These are phyloP conservation scores for Handroanthus guayacan DNA, from an alignment of 257 asterid species.

Conservation along the genomic window DNA sequence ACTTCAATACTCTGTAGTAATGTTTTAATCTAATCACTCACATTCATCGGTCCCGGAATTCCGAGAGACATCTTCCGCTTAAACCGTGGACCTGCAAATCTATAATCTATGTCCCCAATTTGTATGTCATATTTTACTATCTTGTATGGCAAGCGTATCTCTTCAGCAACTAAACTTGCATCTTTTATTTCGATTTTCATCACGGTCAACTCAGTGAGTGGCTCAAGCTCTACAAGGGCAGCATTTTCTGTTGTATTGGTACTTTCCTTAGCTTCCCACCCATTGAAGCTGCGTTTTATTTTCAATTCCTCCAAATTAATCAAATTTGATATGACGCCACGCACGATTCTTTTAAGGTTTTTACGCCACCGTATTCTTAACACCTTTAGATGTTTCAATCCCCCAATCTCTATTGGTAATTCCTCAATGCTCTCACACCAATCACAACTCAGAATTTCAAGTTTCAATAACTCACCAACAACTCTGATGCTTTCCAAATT, in stretches of 20 bases:
- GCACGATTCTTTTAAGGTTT: background rate
- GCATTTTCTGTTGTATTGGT: background rate
- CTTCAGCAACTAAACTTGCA: background rate
- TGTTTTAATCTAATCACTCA: background rate
- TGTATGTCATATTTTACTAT: background rate
- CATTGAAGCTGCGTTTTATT: background rate
- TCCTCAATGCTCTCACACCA: background rate
- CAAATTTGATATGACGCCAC: background rate
- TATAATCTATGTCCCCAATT: fast-evolving
- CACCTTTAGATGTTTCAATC: background rate
- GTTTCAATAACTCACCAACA: background rate
- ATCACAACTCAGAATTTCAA: background rate
- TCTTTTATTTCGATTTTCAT: background rate
- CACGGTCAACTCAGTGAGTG: background rate
- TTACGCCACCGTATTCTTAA: no score
- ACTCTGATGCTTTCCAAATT: background rate
- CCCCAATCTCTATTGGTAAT: background rate
- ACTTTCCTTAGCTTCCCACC: background rate
- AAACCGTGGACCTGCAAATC: no score
- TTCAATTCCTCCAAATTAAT: background rate
- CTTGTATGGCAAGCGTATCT: background rate
- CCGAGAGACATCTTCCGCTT: no score
- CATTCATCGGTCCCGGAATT: background rate
- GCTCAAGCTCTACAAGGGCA: background rate
- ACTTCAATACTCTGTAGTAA: background rate